A percentile compares a stretch with the other conserved stretches of the same genome.
These are phyloP conservation scores for Ceratonia siliqua DNA, from an alignment of 306 rosid species.

Conservation along the genomic window DNA sequence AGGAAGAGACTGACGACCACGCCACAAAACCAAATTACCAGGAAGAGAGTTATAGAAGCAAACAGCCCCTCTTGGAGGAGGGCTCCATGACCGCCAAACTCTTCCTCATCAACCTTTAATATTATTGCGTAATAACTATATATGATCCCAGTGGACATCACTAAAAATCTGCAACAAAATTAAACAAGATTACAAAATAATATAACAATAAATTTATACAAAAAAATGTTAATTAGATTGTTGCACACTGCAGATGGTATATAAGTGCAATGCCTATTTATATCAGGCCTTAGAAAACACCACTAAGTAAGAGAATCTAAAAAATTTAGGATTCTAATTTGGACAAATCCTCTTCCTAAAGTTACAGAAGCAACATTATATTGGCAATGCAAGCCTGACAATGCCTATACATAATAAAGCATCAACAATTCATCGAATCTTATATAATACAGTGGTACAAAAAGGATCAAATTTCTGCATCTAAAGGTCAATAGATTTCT, in stretches of 20 bases:
- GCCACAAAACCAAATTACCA: conserved; percentile 55
- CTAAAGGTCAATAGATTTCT: conserved; percentile 12
- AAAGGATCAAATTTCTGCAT: conserved; percentile 9
- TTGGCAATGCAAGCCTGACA: background rate
- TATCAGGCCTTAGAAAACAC: background rate
- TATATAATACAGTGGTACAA: background rate
- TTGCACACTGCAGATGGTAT: background rate
- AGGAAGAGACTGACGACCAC: background rate
- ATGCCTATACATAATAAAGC: background rate
- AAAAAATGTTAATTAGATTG: background rate
- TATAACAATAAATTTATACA: background rate
- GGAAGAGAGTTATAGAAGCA: conserved; percentile 88
- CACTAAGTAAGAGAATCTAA: background rate
- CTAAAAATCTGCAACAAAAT: conserved; percentile 67
- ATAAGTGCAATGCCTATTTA: background rate
- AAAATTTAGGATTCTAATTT: background rate
- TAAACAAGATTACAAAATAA: conserved; percentile 1
- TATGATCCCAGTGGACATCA: conserved; percentile 65
- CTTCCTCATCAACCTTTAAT: conserved; percentile 94
- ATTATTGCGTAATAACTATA: conserved; percentile 83
- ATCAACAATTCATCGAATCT: background rate
- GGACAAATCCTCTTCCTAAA: background rate
- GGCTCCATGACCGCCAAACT: conserved; percentile 95
- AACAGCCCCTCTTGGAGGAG: conserved; percentile 99
- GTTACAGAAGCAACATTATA: background rate